phyloP scores from a whole-genome alignment of 2,329 filamentous ascomycete genomes.

The Calonectria henricotiae region DNA sequence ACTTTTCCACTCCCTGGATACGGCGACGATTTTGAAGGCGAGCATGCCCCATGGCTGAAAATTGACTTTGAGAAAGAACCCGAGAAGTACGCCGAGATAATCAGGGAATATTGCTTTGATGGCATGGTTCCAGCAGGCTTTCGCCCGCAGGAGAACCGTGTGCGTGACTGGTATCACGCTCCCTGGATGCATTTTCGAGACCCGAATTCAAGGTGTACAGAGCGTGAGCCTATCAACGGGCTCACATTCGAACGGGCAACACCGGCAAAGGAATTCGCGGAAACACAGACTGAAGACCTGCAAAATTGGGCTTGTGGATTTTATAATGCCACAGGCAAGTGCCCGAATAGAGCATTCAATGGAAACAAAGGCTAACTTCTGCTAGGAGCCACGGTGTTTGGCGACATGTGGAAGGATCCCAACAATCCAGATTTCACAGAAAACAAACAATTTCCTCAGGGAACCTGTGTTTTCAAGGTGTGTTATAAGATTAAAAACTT shows the following conservation, averaged over 20 bases:
- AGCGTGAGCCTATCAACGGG: neutral
- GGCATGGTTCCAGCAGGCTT: neutral
- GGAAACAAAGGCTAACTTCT: neutral
- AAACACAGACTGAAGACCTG: neutral
- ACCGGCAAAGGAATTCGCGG: neutral
- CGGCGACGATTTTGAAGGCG: neutral
- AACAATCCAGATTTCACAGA: neutral
- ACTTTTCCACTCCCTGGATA: neutral
- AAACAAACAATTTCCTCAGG: neutral
- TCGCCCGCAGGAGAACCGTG: neutral
- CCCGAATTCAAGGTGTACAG: neutral
- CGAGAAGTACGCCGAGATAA: neutral
- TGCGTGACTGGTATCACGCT: neutral
- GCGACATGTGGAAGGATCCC: neutral
- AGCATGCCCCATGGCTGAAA: neutral
- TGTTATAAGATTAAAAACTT: neutral
- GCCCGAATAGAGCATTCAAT: neutral
- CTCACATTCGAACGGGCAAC: neutral
- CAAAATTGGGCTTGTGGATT: neutral
- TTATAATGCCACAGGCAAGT: neutral
- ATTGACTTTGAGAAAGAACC: neutral
- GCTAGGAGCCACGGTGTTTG: neutral
- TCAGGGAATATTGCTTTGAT: neutral
- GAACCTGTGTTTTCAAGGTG: neutral
- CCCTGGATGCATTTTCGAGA: neutral